Conservation (phyloP, 2,329 filamentous ascomycete species). For the Ramichloridium luteum region DNA sequence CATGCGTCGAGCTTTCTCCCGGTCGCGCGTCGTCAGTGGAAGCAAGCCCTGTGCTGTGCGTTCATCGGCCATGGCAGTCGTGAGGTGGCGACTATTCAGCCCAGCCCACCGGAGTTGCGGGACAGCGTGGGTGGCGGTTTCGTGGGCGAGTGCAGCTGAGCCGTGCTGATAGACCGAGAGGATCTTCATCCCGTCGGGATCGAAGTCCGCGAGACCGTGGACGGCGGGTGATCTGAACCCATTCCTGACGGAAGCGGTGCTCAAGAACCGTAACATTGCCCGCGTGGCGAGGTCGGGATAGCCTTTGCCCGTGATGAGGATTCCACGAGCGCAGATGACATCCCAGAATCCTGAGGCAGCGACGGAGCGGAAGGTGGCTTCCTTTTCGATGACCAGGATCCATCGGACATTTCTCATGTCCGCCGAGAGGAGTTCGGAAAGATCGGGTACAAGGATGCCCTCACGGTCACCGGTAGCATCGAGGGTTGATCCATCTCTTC, state of each 20-base stretch:
- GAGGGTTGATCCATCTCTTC: slow-evolving; percentile 33
- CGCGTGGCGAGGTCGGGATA: slow-evolving; percentile 66
- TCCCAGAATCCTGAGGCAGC: slow-evolving; percentile 45
- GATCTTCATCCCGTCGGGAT: slow-evolving; percentile 65
- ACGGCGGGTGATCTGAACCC: slow-evolving; percentile 36
- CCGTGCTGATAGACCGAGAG: slow-evolving; percentile 61
- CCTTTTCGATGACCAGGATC: slow-evolving; percentile 69
- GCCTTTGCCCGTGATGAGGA: slow-evolving; percentile 68
- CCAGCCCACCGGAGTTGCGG: slow-evolving; percentile 54
- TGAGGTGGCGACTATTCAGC: slow-evolving; percentile 29
- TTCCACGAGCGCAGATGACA: slow-evolving; percentile 40
- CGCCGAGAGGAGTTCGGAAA: slow-evolving; percentile 38
- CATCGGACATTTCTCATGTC: slow-evolving; percentile 43
- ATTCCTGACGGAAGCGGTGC: slow-evolving; percentile 35
- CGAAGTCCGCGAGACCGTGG: slow-evolving; percentile 57
- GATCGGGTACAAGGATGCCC: slow-evolving; percentile 50
- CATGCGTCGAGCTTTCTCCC: slow-evolving; percentile 44
- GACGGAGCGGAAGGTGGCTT: slow-evolving; percentile 66
- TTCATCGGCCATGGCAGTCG: slow-evolving; percentile 9
- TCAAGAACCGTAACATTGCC: slow-evolving; percentile 47
- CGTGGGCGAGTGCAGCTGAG: slow-evolving; percentile 50
- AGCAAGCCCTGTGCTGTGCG: slow-evolving; percentile 33
- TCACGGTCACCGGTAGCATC: slow-evolving; percentile 31
- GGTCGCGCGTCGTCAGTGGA: slow-evolving; percentile 43
- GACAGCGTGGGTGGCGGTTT: slow-evolving; percentile 38